Conservation (phyloP, 2,329 filamentous ascomycete species). For the Ascocoryne sarcoides region DNA sequence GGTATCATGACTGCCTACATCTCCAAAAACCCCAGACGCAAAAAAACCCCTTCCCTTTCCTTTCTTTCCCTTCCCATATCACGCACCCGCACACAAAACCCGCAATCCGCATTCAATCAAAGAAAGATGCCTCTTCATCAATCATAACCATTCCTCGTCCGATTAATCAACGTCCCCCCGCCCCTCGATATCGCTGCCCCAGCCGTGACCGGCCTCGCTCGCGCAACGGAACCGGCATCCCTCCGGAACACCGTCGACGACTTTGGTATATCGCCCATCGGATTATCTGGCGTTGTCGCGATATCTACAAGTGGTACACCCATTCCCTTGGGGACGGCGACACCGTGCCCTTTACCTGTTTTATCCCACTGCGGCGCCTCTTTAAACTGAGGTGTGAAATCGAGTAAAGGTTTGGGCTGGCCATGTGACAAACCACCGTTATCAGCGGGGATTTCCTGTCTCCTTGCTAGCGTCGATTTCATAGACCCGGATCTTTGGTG, state of each 20-base stretch:
- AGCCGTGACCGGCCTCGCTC: conserved; percentile 5
- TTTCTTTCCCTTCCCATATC: too few species aligned
- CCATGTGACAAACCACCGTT: not conserved
- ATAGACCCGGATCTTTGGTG: conserved; percentile 22
- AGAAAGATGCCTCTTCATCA: too few species aligned
- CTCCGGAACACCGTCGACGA: conserved; percentile 21
- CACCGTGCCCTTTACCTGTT: conserved; percentile 42
- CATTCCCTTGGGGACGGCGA: conserved; percentile 33
- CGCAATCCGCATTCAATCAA: too few species aligned
- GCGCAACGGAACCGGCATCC: conserved; percentile 9
- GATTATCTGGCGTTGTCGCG: conserved; percentile 26
- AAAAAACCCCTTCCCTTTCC: too few species aligned
- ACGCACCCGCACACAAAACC: too few species aligned
- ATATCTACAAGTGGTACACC: conserved; percentile 39
- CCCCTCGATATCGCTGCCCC: conserved; percentile 3
- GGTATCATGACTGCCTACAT: too few species aligned
- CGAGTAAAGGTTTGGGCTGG: conserved; percentile 51
- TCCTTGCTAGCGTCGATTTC: conserved; percentile 9
- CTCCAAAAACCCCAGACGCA: too few species aligned
- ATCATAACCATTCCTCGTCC: conserved; percentile 6
- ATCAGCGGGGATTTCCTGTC: not conserved
- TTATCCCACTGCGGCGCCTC: conserved; percentile 52
- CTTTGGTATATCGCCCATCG: conserved; percentile 12
- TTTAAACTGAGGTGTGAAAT: conserved; percentile 55
- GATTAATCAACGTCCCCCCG: conserved; percentile 3